Percentiles rank a stretch among this genome's conserved stretches.
Evolutionary conservation across 352 stramenopile genomes (phyloP).

Genomic region (Pythium dissimile): DNA sequence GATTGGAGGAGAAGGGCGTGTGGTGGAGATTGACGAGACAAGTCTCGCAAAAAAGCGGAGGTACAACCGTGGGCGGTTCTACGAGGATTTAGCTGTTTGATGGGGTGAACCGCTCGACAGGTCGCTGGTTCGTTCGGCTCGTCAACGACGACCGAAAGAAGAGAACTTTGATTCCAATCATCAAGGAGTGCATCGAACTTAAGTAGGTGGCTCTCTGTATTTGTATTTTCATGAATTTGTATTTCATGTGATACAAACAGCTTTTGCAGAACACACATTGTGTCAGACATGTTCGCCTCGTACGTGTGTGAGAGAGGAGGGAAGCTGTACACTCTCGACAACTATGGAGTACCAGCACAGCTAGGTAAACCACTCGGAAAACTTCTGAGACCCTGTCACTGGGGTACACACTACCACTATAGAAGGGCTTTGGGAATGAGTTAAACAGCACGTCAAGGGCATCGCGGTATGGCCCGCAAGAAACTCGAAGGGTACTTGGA

Average conservation of each 20-base stretch:
- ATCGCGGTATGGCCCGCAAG: too few relatives aligned
- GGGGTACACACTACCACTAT: conserved; percentile 15
- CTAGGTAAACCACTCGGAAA: conserved; percentile 8
- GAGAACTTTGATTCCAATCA: conserved; percentile 5
- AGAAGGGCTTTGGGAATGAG: conserved; percentile 16
- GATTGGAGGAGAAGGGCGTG: conserved; percentile 17
- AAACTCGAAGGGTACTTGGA: too few relatives aligned
- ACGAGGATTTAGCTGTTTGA: conserved; percentile 33
- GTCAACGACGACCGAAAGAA: conserved; percentile 24
- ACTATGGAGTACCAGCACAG: conserved; percentile 3
- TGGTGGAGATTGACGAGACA: conserved; percentile 33
- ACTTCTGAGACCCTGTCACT: conserved; percentile 12
- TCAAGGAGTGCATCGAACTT: conserved; percentile 4
- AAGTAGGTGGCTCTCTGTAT: background rate
- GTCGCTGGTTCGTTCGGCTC: conserved; percentile 24
- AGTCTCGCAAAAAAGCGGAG: conserved; percentile 27
- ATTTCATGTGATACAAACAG: background rate
- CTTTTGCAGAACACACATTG: conserved; percentile 13
- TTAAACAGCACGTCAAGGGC: too few relatives aligned
- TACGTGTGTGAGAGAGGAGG: conserved; percentile 16
- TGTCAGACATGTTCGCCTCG: conserved; percentile 20
- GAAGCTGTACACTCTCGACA: background rate
- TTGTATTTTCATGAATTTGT: background rate
- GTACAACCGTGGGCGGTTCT: conserved; percentile 12
- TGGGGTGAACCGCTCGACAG: conserved; percentile 19